Conservation (phyloP, 495 filamentous ascomycete genomes). For the Wilcoxina mikolae region DNA sequence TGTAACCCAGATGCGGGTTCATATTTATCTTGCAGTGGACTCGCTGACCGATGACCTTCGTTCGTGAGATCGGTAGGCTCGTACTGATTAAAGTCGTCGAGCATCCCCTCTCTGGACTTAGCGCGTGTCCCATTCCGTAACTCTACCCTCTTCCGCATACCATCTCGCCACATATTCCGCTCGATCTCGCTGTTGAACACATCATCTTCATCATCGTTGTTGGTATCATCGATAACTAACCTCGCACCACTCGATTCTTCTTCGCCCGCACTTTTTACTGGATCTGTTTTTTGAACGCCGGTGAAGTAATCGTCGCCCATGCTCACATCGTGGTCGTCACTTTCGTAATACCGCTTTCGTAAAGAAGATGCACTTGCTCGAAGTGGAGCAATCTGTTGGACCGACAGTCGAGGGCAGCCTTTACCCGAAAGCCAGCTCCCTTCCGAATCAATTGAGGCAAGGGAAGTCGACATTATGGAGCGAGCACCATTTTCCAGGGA, state of each 20-base stretch:
- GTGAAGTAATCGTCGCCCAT: slow-evolving; percentile 27
- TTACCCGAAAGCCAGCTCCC: slow-evolving; percentile 27
- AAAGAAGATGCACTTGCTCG: slow-evolving; percentile 25
- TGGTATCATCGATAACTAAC: slow-evolving; percentile 23
- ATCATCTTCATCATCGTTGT: slow-evolving; percentile 24
- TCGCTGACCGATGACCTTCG: too few relatives aligned
- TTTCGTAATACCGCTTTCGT: slow-evolving; percentile 25
- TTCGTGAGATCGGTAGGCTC: too few relatives aligned
- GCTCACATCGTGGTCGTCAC: slow-evolving; percentile 20
- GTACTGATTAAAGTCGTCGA: too few relatives aligned
- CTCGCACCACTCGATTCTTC: slow-evolving; percentile 14
- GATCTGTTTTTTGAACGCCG: slow-evolving; percentile 12
- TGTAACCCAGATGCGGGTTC: too few relatives aligned
- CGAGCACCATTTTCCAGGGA: slow-evolving; percentile 21
- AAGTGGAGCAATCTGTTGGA: slow-evolving; percentile 23
- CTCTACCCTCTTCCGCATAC: slow-evolving; percentile 19
- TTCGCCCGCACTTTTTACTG: slow-evolving; percentile 4
- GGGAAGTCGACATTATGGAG: slow-evolving; percentile 26
- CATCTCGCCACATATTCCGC: slow-evolving; percentile 26
- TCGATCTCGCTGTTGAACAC: slow-evolving; percentile 20
- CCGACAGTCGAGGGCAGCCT: slow-evolving; percentile 16
- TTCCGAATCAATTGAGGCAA: slow-evolving; percentile 28
- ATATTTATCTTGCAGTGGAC: too few relatives aligned
- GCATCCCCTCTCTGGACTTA: too few relatives aligned
- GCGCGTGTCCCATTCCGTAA: too few relatives aligned